Base-by-base conservation (phyloP, 768 basidiomycete species). In the Russula griseocarnosa region DNA sequence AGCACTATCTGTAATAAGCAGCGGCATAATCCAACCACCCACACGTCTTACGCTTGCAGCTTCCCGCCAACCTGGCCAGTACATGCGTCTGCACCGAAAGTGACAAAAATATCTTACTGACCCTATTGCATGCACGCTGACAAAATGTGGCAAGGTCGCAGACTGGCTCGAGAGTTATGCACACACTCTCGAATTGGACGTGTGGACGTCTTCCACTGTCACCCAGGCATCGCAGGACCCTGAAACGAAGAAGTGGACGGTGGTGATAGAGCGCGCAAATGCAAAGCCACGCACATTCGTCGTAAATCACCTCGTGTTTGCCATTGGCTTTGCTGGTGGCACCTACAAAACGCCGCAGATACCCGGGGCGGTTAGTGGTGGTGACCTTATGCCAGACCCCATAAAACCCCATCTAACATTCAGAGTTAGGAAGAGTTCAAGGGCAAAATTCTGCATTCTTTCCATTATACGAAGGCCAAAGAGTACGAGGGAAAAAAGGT, bases 131-230 rank as follows among this genome's bases (percentile, higher is more conserved):
- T 36, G 42, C 13, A 44, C 6, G 36, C 49, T 65, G 59, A 65
- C 49, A 13, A 24, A 26, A 44, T 20, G 40, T 42, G n/a, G 20
- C 69, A 86, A 86, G 80, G 72, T 88, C 16, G 87, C 86, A 0
- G 82, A 84, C 63, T 88, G 85, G 85, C 77, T 89, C 3, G 87
- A 88, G 73, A 77, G 73, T 61, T 88, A 87, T 69, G 85, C 83
- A 1, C 77, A 82, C 13, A 70, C 77, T 2, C 72, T 88, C 61
- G 87, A 87, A 64, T 74, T 88, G 58, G 83, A 86, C 67, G 79
- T 85, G 6, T 87, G 86, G 86, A 83, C 80, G n/a, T 81, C 70
- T 10, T 70, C 73, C 20, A 70, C 61, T 2, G 62, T 67, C 47
- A 61, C 59, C 20, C 55, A 44, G 14, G 61, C 68, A 20, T 50